These are phyloP conservation scores for Curvularia hawaiiensis DNA, from an alignment of 2,329 filamentous ascomycete genomes.

Conservation along the genomic window DNA sequence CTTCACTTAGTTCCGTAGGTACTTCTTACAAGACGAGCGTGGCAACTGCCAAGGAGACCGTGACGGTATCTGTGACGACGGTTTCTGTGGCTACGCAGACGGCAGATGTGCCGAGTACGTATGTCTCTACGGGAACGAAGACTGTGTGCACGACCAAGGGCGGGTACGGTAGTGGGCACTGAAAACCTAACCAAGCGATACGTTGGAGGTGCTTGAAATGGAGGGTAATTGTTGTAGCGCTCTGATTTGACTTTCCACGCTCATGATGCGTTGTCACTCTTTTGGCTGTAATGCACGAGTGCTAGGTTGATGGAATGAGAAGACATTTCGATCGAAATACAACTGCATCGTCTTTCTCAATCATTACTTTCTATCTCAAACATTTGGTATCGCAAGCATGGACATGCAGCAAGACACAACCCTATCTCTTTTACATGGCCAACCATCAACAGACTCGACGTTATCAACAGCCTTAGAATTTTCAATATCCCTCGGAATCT, in stretches of 20 bases:
- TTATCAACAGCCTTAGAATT: background rate
- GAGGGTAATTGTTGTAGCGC: background rate
- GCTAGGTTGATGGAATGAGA: background rate
- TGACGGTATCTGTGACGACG: conserved; percentile 15
- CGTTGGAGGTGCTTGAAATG: background rate
- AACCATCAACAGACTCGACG: background rate
- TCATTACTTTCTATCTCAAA: background rate
- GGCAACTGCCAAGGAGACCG: conserved; percentile 19
- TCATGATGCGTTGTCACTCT: background rate
- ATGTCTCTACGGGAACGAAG: conserved; percentile 24
- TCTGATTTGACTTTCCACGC: background rate
- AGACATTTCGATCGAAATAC: background rate
- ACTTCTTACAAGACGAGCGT: conserved; percentile 26
- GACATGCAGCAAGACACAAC: background rate
- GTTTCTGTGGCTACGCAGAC: conserved; percentile 24
- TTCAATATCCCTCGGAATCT: background rate
- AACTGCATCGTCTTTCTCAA: background rate
- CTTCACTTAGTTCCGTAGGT: conserved; percentile 14
- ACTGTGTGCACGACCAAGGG: conserved; percentile 26
- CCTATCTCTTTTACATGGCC: background rate
- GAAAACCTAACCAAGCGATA: background rate
- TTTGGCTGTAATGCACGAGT: background rate
- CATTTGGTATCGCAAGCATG: background rate
- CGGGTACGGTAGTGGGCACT: conserved; percentile 11
- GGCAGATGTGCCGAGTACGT: conserved; percentile 24